Evolutionary conservation across 1,139 yeast genomes (phyloP).

Genomic region (Hyphopichia wangnamkhiaoensis): DNA sequence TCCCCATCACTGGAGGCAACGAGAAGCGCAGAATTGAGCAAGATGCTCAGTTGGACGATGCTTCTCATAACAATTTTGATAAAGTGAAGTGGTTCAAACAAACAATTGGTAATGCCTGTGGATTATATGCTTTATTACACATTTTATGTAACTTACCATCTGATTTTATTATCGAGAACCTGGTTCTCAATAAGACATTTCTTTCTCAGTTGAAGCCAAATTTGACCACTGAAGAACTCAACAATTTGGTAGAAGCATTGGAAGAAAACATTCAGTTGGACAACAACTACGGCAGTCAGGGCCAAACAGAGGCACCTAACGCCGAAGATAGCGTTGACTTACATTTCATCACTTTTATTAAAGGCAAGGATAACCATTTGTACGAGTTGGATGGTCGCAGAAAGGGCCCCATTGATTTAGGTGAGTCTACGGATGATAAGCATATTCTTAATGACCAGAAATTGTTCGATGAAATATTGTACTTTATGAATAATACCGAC

Average conservation of each 20-base stretch:
- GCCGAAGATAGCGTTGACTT: slow-evolving; percentile 64
- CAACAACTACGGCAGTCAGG: slow-evolving; percentile 60
- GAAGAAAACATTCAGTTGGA: slow-evolving; percentile 51
- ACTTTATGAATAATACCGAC: slow-evolving; percentile 64
- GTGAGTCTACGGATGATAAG: slow-evolving; percentile 31
- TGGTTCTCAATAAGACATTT: slow-evolving; percentile 30
- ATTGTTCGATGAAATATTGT: slow-evolving; percentile 57
- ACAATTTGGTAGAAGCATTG: slow-evolving; percentile 53
- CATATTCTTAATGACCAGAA: slow-evolving; percentile 58
- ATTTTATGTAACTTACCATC: slow-evolving; percentile 63
- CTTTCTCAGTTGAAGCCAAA: slow-evolving; percentile 21
- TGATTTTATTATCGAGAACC: slow-evolving; percentile 41
- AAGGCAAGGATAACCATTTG: slow-evolving; percentile 56
- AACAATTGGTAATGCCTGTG: slow-evolving; percentile 88
- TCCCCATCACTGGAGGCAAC: slow-evolving; percentile 70
- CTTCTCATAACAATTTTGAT: slow-evolving; percentile 17
- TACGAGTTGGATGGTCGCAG: slow-evolving; percentile 91
- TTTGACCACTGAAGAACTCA: slow-evolving; percentile 37
- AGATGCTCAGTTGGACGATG: slow-evolving; percentile 25
- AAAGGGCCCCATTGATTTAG: slow-evolving; percentile 71
- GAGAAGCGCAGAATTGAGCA: slow-evolving; percentile 48
- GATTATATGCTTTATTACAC: slow-evolving; percentile 85
- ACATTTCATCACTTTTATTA: slow-evolving; percentile 79
- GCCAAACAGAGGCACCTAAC: slow-evolving; percentile 79
- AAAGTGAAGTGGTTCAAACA: slow-evolving; percentile 73